Percentiles rank a stretch among this genome's conserved stretches.
Conservation (phyloP, 2,329 filamentous ascomycete genomes). For the Sordariomycetes sp. region DNA sequence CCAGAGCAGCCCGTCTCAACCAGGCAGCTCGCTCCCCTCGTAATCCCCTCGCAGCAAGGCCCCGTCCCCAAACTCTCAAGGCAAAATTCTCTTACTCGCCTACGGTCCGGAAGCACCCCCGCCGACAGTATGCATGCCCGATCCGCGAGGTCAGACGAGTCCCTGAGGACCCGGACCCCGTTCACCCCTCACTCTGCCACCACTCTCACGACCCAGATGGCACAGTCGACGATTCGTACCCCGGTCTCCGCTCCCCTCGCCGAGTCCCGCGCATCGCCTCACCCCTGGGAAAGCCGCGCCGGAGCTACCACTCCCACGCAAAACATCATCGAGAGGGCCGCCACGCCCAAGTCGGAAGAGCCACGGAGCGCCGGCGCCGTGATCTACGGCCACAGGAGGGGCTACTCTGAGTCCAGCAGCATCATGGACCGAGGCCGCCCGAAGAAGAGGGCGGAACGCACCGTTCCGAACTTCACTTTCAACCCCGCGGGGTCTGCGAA, state of each 20-base stretch:
- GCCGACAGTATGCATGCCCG: constrained; percentile 25
- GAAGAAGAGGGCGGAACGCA: constrained; percentile 30
- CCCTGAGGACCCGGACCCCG: constrained; percentile 31
- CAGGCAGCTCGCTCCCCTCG: constrained; percentile 42
- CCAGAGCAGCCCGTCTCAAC: constrained; percentile 31
- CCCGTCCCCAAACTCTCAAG: constrained; percentile 19
- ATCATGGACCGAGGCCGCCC: constrained; percentile 54
- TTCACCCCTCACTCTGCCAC: constrained; percentile 35
- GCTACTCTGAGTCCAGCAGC: constrained; percentile 45
- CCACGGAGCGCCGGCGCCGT: constrained; percentile 12
- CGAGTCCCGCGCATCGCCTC: constrained; percentile 31
- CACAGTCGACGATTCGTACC: constrained; percentile 30
- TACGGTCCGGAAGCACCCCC: constrained; percentile 32
- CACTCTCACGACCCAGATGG: constrained; percentile 25
- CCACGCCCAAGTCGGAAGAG: constrained; percentile 21
- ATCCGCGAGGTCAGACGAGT: constrained; percentile 32
- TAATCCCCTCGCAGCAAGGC: constrained; percentile 36
- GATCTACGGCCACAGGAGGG: constrained; percentile 32
- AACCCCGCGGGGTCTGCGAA: constrained; percentile 14
- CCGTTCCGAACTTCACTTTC: background rate
- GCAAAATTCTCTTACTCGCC: constrained; percentile 31
- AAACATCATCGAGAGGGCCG: constrained; percentile 6
- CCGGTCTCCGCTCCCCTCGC: constrained; percentile 36
- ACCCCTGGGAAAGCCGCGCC: constrained; percentile 28
- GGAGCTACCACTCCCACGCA: constrained; percentile 17